Conservation (phyloP, 345 rosid species). For the Eucalyptus decipiens region DNA sequence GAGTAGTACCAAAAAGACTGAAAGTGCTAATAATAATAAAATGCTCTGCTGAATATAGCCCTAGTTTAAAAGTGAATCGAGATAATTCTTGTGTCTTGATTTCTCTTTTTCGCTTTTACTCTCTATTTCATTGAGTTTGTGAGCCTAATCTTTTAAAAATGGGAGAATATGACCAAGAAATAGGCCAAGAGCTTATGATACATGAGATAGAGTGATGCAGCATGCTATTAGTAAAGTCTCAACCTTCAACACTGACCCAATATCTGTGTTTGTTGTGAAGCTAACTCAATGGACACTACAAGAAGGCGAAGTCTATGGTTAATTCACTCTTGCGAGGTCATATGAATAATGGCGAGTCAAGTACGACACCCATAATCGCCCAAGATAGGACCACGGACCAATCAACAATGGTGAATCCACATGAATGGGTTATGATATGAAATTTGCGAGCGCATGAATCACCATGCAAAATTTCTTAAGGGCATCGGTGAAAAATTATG, state of each 20-base stretch:
- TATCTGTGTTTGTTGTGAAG: not conserved
- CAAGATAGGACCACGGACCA: not conserved
- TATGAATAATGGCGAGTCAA: not conserved
- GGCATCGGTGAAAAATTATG: too few relatives aligned
- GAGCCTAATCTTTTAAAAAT: not conserved
- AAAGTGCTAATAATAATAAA: too few relatives aligned
- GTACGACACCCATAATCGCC: not conserved
- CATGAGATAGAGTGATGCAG: not conserved
- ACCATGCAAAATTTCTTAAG: too few relatives aligned
- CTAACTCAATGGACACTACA: not conserved
- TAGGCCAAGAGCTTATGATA: not conserved
- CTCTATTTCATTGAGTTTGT: too few relatives aligned
- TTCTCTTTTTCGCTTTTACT: too few relatives aligned
- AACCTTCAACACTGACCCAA: not conserved
- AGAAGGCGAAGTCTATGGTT: not conserved
- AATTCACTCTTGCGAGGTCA: not conserved
- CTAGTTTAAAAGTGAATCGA: too few relatives aligned
- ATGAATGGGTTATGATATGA: too few relatives aligned
- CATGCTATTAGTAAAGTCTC: not conserved
- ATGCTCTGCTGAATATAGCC: accelerated
- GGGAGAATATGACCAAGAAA: not conserved
- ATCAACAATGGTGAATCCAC: not conserved
- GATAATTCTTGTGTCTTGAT: too few relatives aligned
- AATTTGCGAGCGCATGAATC: too few relatives aligned
- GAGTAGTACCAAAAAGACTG: too few relatives aligned